These are phyloP conservation scores for Linanthus parryae DNA, from an alignment of 148 eudicot species.

Conservation along the genomic window DNA sequence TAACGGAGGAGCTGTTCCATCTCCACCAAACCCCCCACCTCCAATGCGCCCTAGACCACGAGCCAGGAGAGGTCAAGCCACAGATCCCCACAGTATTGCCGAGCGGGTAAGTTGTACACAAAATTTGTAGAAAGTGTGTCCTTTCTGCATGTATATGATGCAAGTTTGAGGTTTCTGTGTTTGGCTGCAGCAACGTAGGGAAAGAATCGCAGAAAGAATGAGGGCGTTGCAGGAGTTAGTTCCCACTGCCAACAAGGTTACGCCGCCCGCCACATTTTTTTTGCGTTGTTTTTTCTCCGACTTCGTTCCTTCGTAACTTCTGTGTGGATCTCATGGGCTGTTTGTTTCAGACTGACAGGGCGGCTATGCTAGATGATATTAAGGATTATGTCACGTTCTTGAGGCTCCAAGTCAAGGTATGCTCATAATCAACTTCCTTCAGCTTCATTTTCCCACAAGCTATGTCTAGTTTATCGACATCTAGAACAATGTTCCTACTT, in stretches of 20 bases:
- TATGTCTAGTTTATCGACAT: too few relatives aligned
- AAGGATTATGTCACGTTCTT: slow-evolving; percentile 59
- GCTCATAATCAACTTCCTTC: too few relatives aligned
- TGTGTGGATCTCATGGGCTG: too few relatives aligned
- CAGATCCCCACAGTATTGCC: slow-evolving; percentile 61
- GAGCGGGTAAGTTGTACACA: slow-evolving; percentile 33
- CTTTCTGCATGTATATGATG: too few relatives aligned
- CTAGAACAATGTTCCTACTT: too few relatives aligned
- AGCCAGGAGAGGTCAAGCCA: slow-evolving; percentile 56
- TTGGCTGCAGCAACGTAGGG: slow-evolving; percentile 42
- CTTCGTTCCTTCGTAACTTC: too few relatives aligned
- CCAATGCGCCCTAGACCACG: slow-evolving; percentile 46
- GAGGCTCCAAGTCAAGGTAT: slow-evolving; percentile 63
- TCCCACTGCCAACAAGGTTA: slow-evolving; percentile 51
- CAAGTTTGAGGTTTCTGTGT: not conserved
- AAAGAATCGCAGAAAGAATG: slow-evolving; percentile 55
- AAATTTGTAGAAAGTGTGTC: not conserved
- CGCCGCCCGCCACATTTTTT: too few relatives aligned
- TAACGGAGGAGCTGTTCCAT: slow-evolving; percentile 25
- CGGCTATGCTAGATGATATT: slow-evolving; percentile 64
- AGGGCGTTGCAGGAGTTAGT: slow-evolving; percentile 60
- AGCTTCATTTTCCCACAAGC: too few relatives aligned
- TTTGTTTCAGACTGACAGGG: slow-evolving; percentile 59
- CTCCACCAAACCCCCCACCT: slow-evolving; percentile 52
- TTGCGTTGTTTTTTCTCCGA: too few relatives aligned